phyloP scores from a whole-genome alignment of 306 rosid genomes.

The Boehmeria nivea region DNA sequence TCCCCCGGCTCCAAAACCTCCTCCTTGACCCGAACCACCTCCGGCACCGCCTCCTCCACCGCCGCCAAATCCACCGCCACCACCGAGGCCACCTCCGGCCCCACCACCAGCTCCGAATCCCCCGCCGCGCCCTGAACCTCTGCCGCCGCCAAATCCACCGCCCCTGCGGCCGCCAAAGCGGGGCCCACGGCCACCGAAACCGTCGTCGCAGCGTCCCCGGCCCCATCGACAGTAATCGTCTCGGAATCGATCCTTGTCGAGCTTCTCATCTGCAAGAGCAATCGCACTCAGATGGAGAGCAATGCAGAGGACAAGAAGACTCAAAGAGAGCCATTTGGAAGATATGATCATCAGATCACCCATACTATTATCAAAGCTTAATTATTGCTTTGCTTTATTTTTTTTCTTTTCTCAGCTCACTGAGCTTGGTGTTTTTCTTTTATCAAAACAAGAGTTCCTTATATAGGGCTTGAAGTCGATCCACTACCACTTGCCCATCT shows the following conservation, averaged over 20 bases:
- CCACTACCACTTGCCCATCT: no score
- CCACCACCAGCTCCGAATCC: no score
- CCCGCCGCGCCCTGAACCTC: no score
- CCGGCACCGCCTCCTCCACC: no score
- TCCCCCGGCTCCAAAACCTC: no score
- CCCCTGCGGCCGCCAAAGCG: no score
- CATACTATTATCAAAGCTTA: not conserved
- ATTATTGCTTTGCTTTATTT: no score
- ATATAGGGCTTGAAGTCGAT: slow-evolving; percentile 40
- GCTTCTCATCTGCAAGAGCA: slow-evolving; percentile 45
- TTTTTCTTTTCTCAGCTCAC: not conserved
- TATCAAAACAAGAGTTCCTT: slow-evolving; percentile 9
- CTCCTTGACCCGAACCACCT: no score
- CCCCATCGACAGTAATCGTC: slow-evolving; percentile 52
- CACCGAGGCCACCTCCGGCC: no score
- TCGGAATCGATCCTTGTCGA: slow-evolving; percentile 34
- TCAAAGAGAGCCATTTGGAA: slow-evolving; percentile 39
- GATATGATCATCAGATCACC: not conserved
- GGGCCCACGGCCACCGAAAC: slow-evolving; percentile 8
- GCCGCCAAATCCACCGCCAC: no score
- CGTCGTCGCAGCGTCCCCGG: slow-evolving; percentile 26
- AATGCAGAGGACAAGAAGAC: slow-evolving; percentile 45
- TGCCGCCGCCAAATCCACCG: no score
- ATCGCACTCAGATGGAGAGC: slow-evolving; percentile 44
- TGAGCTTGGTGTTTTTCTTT: not conserved